phyloP scores from a whole-genome alignment of 768 basidiomycete species.

The Tylopilus sp. region DNA sequence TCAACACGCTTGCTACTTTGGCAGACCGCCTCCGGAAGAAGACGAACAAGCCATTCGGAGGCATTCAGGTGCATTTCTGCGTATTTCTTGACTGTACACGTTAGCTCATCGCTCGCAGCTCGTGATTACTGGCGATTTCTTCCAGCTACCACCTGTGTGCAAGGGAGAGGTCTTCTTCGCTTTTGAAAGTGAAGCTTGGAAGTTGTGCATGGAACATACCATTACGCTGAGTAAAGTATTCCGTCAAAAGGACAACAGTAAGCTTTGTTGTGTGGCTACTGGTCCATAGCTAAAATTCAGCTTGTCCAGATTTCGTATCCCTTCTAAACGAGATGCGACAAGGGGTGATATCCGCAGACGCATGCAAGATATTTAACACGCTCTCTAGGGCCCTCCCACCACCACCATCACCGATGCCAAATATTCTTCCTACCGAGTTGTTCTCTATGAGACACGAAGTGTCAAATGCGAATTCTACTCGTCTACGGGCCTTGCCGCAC shows the following conservation, averaged over 20 bases:
- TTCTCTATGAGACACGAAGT: slow-evolving; percentile 72
- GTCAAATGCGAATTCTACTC: slow-evolving; percentile 54
- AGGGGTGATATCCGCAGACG: slow-evolving; percentile 47
- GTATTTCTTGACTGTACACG: neutral
- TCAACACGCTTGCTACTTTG: slow-evolving; percentile 56
- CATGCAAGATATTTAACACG: slow-evolving; percentile 45
- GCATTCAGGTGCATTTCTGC: slow-evolving; percentile 49
- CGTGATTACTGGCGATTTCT: slow-evolving; percentile 57
- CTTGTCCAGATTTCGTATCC: slow-evolving; percentile 54
- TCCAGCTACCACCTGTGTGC: slow-evolving; percentile 54
- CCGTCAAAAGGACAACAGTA: slow-evolving; percentile 69
- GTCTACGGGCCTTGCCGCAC: slow-evolving; percentile 48
- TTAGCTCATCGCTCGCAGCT: slow-evolving; percentile 29
- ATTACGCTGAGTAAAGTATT: slow-evolving; percentile 72
- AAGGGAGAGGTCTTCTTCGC: slow-evolving; percentile 53
- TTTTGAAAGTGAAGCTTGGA: slow-evolving; percentile 54
- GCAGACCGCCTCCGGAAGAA: slow-evolving; percentile 51
- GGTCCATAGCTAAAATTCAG: too few relatives aligned
- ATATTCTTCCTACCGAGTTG: slow-evolving; percentile 47
- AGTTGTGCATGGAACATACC: slow-evolving; percentile 48
- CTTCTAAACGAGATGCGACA: slow-evolving; percentile 76
- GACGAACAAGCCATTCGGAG: slow-evolving; percentile 53
- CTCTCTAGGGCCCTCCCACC: slow-evolving; percentile 35
- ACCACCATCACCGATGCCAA: slow-evolving; percentile 25
- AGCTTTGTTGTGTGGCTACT: slow-evolving; percentile 14